Percentiles rank a stretch among this genome's conserved stretches.
Conservation (phyloP, 108 stramenopile genomes). For the Cyclostephanos tholiformis region DNA sequence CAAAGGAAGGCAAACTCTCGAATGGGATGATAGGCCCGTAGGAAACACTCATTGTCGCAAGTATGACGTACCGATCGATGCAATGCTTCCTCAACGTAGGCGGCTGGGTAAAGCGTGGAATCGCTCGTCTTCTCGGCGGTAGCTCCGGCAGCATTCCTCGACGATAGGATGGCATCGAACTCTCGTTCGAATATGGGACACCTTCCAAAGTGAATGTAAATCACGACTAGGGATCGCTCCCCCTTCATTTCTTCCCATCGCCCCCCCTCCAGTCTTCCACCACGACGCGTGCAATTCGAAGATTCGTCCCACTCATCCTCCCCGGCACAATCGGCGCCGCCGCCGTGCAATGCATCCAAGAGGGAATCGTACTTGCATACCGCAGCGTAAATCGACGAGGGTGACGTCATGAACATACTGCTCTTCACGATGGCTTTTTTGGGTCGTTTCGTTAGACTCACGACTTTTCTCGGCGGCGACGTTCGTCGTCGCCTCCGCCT, state of each 20-base stretch:
- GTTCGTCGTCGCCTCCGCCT: no score
- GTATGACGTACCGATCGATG: constrained; percentile 46
- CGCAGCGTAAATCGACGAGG: constrained; percentile 15
- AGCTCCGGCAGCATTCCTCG: background rate
- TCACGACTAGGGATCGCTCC: background rate
- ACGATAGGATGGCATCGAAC: constrained; percentile 12
- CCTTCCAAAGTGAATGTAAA: constrained; percentile 16
- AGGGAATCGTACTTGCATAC: constrained; percentile 16
- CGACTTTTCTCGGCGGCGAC: background rate
- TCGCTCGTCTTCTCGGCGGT: background rate
- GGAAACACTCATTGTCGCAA: constrained; percentile 46
- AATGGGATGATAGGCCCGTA: constrained; percentile 48
- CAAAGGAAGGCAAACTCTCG: constrained; percentile 47
- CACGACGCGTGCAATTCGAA: background rate
- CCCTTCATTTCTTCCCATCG: background rate
- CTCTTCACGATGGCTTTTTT: constrained; percentile 17
- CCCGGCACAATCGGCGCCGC: background rate
- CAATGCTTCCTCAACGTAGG: constrained; percentile 15
- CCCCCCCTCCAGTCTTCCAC: background rate
- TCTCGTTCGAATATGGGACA: constrained; percentile 11
- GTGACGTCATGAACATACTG: constrained; percentile 23
- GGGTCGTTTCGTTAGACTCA: background rate
- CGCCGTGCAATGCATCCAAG: constrained; percentile 15
- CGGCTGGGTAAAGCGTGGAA: background rate
- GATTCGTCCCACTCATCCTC: background rate